Evolutionary conservation across 2,329 filamentous ascomycete genomes (phyloP).

Genomic region (Juglanconis oblonga): DNA sequence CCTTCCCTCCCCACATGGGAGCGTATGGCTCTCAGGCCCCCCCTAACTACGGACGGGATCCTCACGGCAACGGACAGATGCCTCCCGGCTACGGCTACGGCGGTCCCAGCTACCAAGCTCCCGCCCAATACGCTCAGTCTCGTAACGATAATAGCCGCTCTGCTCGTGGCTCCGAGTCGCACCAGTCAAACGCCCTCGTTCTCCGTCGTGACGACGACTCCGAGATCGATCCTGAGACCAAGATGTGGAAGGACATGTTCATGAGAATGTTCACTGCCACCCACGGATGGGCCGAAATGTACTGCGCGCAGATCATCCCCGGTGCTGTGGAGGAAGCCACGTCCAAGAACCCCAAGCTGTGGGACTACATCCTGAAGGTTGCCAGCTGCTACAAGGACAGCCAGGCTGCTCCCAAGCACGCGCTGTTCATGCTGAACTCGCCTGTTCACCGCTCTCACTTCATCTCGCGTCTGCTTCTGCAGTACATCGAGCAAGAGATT

Average conservation of each 20-base stretch:
- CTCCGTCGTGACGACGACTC: slow-evolving; percentile 13
- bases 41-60: background rate
- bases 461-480: slow-evolving; percentile 35
- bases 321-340: slow-evolving; percentile 18
- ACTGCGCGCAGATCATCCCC: slow-evolving; percentile 21
- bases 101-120: background rate
- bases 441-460: slow-evolving; percentile 30
- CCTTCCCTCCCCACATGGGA: slow-evolving; percentile 1
- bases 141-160: background rate
- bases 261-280: slow-evolving; percentile 9
- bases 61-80: background rate
- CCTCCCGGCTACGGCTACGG: background rate
- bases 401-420: slow-evolving; percentile 29
- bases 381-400: slow-evolving; percentile 24
- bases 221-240: slow-evolving; percentile 4
- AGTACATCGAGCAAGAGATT: slow-evolving; percentile 34
- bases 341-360: slow-evolving; percentile 25
- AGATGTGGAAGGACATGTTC: slow-evolving; percentile 15
- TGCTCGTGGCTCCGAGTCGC: background rate
- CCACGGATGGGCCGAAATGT: slow-evolving; percentile 26
- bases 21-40: slow-evolving; percentile 2
- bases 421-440: slow-evolving; percentile 31
- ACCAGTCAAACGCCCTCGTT: slow-evolving; percentile 6
- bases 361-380: slow-evolving; percentile 35
- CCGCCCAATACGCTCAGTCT: background rate